phyloP scores from a whole-genome alignment of 495 filamentous ascomycete species.

The Aspergillus hancockii region DNA sequence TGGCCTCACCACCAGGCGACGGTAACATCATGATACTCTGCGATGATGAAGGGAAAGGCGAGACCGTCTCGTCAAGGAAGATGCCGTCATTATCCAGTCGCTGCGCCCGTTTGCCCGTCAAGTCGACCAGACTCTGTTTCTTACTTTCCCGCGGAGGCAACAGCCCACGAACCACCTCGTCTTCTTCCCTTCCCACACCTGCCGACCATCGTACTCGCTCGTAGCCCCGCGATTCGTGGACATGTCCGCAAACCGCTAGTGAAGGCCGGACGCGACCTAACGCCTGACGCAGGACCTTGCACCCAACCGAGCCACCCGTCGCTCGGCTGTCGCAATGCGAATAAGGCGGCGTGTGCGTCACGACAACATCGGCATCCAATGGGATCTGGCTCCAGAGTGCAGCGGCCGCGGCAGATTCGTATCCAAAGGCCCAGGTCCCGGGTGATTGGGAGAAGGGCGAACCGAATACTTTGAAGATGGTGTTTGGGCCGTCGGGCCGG shows the following conservation, averaged over 20 bases:
- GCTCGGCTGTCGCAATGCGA: constrained; percentile 44
- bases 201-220: constrained; percentile 41
- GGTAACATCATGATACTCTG: constrained; percentile 12
- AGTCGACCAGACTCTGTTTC: constrained; percentile 59
- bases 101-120: constrained; percentile 48
- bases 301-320: constrained; percentile 37
- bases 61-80: constrained; percentile 9
- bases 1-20: not conserved
- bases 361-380: constrained; percentile 44
- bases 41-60: constrained; percentile 4
- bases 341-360: constrained; percentile 52
- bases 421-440: constrained; percentile 75
- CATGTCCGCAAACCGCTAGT: constrained; percentile 51
- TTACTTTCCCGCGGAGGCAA: constrained; percentile 48
- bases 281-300: constrained; percentile 36
- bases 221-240: constrained; percentile 51
- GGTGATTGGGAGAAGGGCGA: constrained; percentile 67
- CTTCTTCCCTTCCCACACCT: not conserved
- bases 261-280: constrained; percentile 43
- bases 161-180: constrained; percentile 9
- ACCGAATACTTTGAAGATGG: constrained; percentile 72
- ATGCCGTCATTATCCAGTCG: constrained; percentile 44
- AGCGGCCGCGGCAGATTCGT: constrained; percentile 49
- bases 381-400: constrained; percentile 52
- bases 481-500: constrained; percentile 59